Conservation (phyloP, 192 early-diverging fungal genomes). For the Mortierella hygrophila region DNA sequence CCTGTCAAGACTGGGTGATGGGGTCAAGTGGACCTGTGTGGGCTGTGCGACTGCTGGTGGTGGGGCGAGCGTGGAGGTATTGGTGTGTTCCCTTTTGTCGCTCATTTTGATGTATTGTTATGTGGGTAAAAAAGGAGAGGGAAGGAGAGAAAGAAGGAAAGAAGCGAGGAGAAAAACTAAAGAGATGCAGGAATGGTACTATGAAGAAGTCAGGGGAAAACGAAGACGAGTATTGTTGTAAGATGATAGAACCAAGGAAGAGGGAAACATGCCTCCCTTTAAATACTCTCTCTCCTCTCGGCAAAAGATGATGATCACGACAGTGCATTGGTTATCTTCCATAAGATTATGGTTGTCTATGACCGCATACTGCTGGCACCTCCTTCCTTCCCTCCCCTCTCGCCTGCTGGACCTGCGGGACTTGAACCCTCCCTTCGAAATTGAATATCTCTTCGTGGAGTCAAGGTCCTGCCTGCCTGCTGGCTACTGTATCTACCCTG, state of each 20-base stretch:
- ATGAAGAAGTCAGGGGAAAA: background rate
- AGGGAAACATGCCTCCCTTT: background rate
- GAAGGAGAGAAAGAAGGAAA: background rate
- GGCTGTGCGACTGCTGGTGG: constrained; percentile 5
- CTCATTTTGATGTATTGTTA: background rate
- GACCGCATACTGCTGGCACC: constrained; percentile 5
- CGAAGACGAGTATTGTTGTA: background rate
- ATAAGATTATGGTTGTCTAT: constrained; percentile 3
- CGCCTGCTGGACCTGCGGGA: background rate
- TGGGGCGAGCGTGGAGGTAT: constrained; percentile 14
- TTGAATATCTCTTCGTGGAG: background rate
- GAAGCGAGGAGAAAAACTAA: background rate
- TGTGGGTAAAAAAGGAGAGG: background rate
- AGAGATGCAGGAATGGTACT: background rate
- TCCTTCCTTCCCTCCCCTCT: background rate
- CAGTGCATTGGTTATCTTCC: background rate
- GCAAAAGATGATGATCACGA: background rate
- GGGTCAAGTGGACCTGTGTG: constrained; percentile 11
- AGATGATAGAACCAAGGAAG: background rate
- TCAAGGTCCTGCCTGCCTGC: background rate
- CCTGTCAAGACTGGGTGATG: constrained; percentile 12
- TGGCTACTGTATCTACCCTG: background rate
- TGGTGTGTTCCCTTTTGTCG: background rate
- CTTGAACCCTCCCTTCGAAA: background rate
- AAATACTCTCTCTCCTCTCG: background rate